Evolutionary conservation across 2,329 filamentous ascomycete genomes (phyloP).

Genomic region (Fusarium albosuccineum): DNA sequence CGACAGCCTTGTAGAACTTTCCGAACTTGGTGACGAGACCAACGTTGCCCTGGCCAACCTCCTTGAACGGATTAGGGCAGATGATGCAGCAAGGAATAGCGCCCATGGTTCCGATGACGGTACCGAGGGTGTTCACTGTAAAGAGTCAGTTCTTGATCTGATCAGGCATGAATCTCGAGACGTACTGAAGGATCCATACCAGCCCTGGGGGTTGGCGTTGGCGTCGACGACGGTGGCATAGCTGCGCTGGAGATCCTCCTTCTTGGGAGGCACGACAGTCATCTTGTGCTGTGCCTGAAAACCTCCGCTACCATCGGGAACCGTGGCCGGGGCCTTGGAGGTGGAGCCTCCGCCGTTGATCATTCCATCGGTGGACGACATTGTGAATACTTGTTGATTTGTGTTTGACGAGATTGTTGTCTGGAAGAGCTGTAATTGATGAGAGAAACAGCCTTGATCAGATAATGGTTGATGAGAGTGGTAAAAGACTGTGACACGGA

Average conservation of each 20-base stretch:
- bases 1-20: constrained; percentile 92
- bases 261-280: constrained; percentile 81
- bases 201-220: constrained; percentile 80
- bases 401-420: not conserved
- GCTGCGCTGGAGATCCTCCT: constrained; percentile 86
- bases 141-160: not conserved
- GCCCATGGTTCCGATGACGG: constrained; percentile 80
- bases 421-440: not conserved
- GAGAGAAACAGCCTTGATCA: not conserved
- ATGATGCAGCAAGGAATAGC: constrained; percentile 91
- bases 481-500: no score
- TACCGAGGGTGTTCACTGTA: constrained; percentile 79
- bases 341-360: constrained; percentile 48
- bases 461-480: not conserved
- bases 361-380: constrained; percentile 37
- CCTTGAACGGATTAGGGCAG: constrained; percentile 97
- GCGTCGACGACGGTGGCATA: constrained; percentile 76
- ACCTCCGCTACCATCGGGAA: constrained; percentile 49
- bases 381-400: constrained; percentile 13
- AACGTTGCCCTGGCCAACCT: constrained; percentile 91
- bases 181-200: constrained; percentile 90
- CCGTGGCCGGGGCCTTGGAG: constrained; percentile 46
- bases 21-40: constrained; percentile 97
- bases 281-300: constrained; percentile 70
- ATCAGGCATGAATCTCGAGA: constrained; percentile 38